Percentiles rank a stretch among this genome's conserved stretches.
phyloP scores from a whole-genome alignment of 306 rosid genomes.

The Glycyrrhiza uralensis region DNA sequence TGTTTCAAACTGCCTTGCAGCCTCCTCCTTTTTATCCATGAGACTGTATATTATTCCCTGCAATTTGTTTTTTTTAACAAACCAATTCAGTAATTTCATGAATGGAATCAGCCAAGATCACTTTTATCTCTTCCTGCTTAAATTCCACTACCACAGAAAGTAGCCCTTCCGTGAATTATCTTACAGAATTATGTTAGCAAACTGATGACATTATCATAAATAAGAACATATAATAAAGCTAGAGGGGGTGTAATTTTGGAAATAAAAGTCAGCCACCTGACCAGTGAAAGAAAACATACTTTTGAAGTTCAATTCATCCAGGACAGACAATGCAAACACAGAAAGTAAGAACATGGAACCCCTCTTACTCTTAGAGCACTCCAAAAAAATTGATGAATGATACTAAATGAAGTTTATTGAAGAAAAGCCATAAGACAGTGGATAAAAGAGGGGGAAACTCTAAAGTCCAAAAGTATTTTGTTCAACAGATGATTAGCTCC shows the following conservation, averaged over 20 bases:
- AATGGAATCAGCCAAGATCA: background rate
- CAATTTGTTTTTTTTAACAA: background rate
- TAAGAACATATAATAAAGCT: background rate
- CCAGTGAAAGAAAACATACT: background rate
- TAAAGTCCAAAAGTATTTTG: background rate
- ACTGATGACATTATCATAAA: background rate
- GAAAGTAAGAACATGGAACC: background rate
- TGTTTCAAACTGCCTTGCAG: constrained; percentile 72
- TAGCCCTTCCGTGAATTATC: background rate
- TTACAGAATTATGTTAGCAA: background rate
- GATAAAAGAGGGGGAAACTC: background rate
- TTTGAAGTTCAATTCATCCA: background rate
- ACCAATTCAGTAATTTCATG: constrained; percentile 6
- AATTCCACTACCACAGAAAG: background rate
- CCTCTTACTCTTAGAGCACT: background rate
- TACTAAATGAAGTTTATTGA: background rate
- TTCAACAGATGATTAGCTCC: background rate
- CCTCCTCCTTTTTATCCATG: constrained; percentile 66
- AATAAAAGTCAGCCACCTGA: background rate
- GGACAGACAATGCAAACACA: background rate
- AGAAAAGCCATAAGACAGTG: background rate
- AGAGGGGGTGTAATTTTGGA: background rate
- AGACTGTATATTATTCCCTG: constrained; percentile 94
- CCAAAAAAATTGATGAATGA: background rate
- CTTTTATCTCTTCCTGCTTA: background rate